Conservation (phyloP, 2,329 filamentous ascomycete species). For the Hymenoscyphus fructigenus region DNA sequence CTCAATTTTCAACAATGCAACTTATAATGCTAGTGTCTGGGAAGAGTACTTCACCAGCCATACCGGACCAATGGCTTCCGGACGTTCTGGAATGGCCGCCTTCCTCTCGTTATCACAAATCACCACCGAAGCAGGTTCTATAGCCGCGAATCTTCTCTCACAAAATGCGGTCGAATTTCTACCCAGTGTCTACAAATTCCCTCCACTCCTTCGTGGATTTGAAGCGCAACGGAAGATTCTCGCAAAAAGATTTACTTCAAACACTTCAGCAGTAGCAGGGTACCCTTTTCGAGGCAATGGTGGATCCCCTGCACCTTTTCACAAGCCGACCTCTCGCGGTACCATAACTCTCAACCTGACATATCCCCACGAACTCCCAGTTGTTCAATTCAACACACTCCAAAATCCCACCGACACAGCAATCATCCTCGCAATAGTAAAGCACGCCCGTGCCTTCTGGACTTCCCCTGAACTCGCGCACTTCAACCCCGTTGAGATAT, state of each 20-base stretch:
- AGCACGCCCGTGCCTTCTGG: conserved; percentile 3
- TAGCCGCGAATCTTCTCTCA: conserved; percentile 15
- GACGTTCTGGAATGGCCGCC: neutral
- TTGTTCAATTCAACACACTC: conserved; percentile 39
- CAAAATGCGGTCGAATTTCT: conserved; percentile 41
- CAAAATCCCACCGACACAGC: conserved; percentile 40
- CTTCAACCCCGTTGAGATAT: conserved; percentile 35
- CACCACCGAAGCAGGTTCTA: conserved; percentile 8
- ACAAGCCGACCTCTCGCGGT: conserved; percentile 38
- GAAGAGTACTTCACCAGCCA: conserved; percentile 15
- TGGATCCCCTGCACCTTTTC: conserved; percentile 9
- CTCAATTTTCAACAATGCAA: conserved; percentile 14
- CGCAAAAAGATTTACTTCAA: conserved; percentile 19
- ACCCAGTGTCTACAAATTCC: conserved; percentile 13
- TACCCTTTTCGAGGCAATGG: conserved; percentile 13
- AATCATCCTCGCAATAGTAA: conserved; percentile 30
- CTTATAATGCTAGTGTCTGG: conserved; percentile 38
- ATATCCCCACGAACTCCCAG: conserved; percentile 31
- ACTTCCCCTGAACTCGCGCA: conserved; percentile 32
- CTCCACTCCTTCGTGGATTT: conserved; percentile 16
- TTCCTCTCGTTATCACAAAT: conserved; percentile 28
- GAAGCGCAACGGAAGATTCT: conserved; percentile 24
- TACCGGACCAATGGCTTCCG: conserved; percentile 10
- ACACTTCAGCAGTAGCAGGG: neutral
- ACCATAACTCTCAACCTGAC: conserved; percentile 34